These are phyloP conservation scores for Lasiodiplodia citricola DNA, from an alignment of 2,329 filamentous ascomycete genomes.

Conservation along the genomic window DNA sequence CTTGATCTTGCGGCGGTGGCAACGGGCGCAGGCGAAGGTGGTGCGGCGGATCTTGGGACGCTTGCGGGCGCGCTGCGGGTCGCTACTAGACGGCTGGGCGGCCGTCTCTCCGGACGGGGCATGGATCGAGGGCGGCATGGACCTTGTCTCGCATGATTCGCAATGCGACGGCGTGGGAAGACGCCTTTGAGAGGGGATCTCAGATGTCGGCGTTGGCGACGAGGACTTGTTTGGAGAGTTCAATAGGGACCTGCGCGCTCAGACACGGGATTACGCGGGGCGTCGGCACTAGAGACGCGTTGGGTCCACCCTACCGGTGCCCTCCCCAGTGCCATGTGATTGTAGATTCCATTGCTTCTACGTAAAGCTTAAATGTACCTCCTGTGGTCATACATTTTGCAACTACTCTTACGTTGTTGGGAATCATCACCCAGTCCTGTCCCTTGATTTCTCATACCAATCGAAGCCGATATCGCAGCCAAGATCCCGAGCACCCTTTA, in stretches of 20 bases:
- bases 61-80: constrained; percentile 23
- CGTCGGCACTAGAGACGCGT: background rate
- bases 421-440: too few species aligned
- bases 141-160: constrained; percentile 5
- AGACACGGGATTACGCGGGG: constrained; percentile 14
- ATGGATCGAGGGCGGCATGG: constrained; percentile 14
- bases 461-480: too few species aligned
- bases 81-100: background rate
- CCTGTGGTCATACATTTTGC: too few species aligned
- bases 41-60: constrained; percentile 26
- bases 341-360: background rate
- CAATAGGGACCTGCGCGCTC: background rate
- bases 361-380: background rate
- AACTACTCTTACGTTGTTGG: too few species aligned
- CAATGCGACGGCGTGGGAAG: background rate
- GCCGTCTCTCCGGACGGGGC: constrained; percentile 2
- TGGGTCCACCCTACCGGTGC: constrained; percentile 1
- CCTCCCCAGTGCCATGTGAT: background rate
- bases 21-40: constrained; percentile 24
- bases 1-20: constrained; percentile 27
- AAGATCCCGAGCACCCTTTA: too few species aligned
- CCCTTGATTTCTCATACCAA: too few species aligned
- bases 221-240: background rate
- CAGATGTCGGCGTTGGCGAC: background rate
- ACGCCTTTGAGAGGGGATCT: background rate